Evolutionary conservation across 441 rosid genomes (phyloP).

Genomic region (Daphne laureola): DNA sequence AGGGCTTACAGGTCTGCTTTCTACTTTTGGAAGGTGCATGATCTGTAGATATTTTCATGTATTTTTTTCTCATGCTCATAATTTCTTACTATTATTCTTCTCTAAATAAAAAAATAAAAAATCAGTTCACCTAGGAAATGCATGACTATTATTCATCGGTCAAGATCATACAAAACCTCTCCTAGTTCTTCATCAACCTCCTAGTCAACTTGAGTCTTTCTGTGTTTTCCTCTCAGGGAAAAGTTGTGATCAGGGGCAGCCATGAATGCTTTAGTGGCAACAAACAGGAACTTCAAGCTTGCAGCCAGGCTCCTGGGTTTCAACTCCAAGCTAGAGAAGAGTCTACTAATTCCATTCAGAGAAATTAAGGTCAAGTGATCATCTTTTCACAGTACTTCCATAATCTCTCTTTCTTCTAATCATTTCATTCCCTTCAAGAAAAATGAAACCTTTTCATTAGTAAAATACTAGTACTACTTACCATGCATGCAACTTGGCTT

Average conservation of each 20-base stretch:
- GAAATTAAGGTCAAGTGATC: conserved; percentile 61
- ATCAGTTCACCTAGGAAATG: not conserved
- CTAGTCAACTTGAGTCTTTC: not conserved
- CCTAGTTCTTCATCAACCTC: not conserved
- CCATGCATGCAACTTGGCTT: not conserved
- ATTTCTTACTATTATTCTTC: too few relatives aligned
- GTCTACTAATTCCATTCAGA: conserved; percentile 79
- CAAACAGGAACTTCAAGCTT: conserved; percentile 76
- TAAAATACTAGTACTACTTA: too few relatives aligned
- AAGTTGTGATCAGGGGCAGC: conserved; percentile 14
- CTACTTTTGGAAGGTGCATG: too few relatives aligned
- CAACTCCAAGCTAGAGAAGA: conserved; percentile 81
- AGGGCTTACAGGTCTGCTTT: too few relatives aligned
- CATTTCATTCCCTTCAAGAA: too few relatives aligned
- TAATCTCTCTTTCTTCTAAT: not conserved
- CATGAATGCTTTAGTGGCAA: conserved; percentile 87
- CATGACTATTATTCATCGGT: too few relatives aligned
- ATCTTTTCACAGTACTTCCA: not conserved
- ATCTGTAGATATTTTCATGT: too few relatives aligned
- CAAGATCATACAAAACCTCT: conserved; percentile 11
- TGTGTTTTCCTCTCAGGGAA: conserved; percentile 8
- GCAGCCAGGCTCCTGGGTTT: conserved; percentile 75
- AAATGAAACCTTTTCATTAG: too few relatives aligned
- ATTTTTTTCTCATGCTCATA: too few relatives aligned
- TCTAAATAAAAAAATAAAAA: too few relatives aligned